phyloP scores from a whole-genome alignment of 164 flowering plant genomes.

The Brasenia schreberi region DNA sequence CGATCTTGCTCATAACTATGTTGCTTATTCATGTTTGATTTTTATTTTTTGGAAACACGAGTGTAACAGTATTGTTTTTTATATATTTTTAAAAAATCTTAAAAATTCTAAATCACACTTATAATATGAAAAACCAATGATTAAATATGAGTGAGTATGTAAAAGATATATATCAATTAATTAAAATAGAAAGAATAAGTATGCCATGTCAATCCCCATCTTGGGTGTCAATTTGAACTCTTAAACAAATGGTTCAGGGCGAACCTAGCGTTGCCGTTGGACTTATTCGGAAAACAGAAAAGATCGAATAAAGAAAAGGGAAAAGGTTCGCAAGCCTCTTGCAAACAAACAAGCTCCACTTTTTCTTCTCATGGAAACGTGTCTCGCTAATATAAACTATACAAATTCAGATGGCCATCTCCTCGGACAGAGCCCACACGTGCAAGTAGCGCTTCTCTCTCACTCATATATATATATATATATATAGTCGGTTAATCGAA shows the following conservation, averaged over 20 bases:
- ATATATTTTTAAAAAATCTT: too few relatives aligned
- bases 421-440: neutral
- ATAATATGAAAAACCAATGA: too few relatives aligned
- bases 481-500: too few relatives aligned
- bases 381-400: neutral
- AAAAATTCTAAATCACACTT: too few relatives aligned
- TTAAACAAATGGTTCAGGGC: neutral
- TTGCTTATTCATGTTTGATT: too few relatives aligned
- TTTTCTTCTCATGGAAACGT: neutral
- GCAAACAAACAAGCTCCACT: neutral
- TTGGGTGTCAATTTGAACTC: neutral
- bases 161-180: too few relatives aligned
- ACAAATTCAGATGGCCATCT: neutral
- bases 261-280: neutral
- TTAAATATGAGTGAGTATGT: too few relatives aligned
- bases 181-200: neutral
- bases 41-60: too few relatives aligned
- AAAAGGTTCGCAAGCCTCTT: neutral
- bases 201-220: neutral
- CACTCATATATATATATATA: too few relatives aligned
- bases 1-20: too few relatives aligned
- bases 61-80: too few relatives aligned
- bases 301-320: neutral
- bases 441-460: neutral
- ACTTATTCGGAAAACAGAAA: neutral